Base-by-base conservation (phyloP, 2,329 filamentous ascomycete genomes). In the Talaromyces marneffei region DNA sequence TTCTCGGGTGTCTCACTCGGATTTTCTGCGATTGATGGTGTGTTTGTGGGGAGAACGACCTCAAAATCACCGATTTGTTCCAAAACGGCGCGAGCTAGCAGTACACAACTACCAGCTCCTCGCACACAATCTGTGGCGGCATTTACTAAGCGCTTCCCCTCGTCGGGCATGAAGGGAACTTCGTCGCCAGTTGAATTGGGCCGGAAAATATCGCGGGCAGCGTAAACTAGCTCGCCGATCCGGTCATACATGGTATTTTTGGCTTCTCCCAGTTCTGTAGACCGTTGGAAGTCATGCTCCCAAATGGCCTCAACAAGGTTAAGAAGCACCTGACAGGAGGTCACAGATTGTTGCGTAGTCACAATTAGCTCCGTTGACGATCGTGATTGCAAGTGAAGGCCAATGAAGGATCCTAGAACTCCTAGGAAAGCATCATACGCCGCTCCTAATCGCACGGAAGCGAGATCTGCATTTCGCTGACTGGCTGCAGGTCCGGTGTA, bases 21-120 rank as follows among this genome's bases (percentile, higher is more conserved):
- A 37, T 59, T n/a, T 44, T 66, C 59, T 35, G 58, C 37, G 46
- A 62, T 64, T 37, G 46, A 57, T 40, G 58, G 50, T 37, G 16
- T 48, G 25, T 63, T 59, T 44, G 87, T 80, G 7, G 81, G 83
- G 27, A 78, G 71, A 66, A 89, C 85, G 66, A 92, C 86, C 73
- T 96, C 92, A 66, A 96, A 96, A 73, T 96, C 92, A 20, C 92
- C 92, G 65, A 94, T 91, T 63, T 89, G 84, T 75, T 96, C 92
- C 62, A 99, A 88, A 48, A 95, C 86, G 71, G 85, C 83, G 69
- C 91, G 91, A 10, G 92, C 89, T 76, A 92, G 93, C 6, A 89
- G 87, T 20, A 96, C 89, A 74, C 93, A 97, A 67, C 96, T 92
- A 42, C 93, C 93, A 48, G 92, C 92, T 23, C 91, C 89, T 67